These are phyloP conservation scores for Solanum clarkiae DNA, from an alignment of 257 asterid species.

Conservation along the genomic window DNA sequence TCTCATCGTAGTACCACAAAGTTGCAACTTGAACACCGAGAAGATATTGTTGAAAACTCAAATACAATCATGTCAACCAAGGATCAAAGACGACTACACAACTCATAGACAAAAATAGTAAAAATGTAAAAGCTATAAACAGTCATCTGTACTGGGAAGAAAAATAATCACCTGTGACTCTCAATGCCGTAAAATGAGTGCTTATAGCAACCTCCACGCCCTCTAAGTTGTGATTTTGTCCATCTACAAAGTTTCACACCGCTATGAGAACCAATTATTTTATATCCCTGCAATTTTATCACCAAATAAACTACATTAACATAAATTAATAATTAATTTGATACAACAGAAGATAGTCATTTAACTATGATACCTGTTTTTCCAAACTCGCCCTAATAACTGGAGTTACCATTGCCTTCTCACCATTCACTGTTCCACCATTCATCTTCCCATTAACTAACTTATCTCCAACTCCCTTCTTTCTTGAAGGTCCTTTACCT, in stretches of 20 bases:
- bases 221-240: slow-evolving; percentile 98
- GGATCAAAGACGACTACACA: background rate
- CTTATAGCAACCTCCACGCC: slow-evolving; percentile 98
- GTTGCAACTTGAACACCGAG: background rate
- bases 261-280: slow-evolving; percentile 92
- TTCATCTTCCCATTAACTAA: slow-evolving; percentile 44
- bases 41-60: background rate
- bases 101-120: background rate
- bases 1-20: background rate
- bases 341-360: background rate
- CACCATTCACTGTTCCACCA: slow-evolving; percentile 43
- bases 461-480: slow-evolving; percentile 26
- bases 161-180: slow-evolving; percentile 64
- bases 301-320: background rate
- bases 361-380: slow-evolving; percentile 60
- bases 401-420: slow-evolving; percentile 93
- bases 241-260: slow-evolving; percentile 98
- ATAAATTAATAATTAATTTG: background rate
- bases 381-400: slow-evolving; percentile 68
- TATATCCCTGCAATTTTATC: slow-evolving; percentile 54
- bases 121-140: slow-evolving; percentile 7
- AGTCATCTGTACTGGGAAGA: slow-evolving; percentile 33
- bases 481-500: slow-evolving; percentile 75
- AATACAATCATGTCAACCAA: background rate
- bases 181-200: slow-evolving; percentile 96